Evolutionary conservation across 1,139 yeast species (phyloP).

Genomic region (Zygosaccharomyces pseudobailii): DNA sequence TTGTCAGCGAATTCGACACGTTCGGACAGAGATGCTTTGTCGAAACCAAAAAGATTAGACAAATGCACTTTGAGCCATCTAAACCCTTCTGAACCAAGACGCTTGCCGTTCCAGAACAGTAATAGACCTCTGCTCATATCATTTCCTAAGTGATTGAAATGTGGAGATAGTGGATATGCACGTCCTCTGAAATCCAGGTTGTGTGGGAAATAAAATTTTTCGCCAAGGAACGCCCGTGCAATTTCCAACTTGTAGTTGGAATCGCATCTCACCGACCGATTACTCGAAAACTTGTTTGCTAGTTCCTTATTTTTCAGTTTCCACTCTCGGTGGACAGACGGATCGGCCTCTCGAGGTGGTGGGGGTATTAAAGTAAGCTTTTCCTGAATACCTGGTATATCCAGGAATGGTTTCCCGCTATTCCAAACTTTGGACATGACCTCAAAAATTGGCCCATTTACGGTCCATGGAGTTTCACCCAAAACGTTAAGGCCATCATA

Average conservation of each 20-base stretch:
- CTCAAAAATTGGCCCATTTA: slow-evolving; percentile 65
- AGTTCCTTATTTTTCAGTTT: slow-evolving; percentile 53
- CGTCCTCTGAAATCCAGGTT: slow-evolving; percentile 93
- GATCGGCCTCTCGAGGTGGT: slow-evolving; percentile 67
- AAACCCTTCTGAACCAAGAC: slow-evolving; percentile 70
- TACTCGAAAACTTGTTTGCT: slow-evolving; percentile 57
- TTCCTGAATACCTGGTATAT: slow-evolving; percentile 62
- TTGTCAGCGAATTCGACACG: slow-evolving; percentile 70
- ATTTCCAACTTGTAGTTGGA: slow-evolving; percentile 89
- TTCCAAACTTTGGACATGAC: slow-evolving; percentile 82
- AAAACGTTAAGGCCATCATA: slow-evolving; percentile 82
- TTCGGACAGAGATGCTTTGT: slow-evolving; percentile 74
- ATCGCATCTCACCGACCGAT: slow-evolving; percentile 88
- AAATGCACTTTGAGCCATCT: slow-evolving; percentile 87
- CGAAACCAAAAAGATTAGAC: slow-evolving; percentile 84
- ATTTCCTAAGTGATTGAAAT: slow-evolving; percentile 77
- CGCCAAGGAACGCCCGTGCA: slow-evolving; percentile 88
- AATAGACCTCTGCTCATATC: slow-evolving; percentile 85
- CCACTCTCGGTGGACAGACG: slow-evolving; percentile 64
- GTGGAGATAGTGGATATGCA: slow-evolving; percentile 89
- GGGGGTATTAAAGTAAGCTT: slow-evolving; percentile 58
- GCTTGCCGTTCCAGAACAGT: slow-evolving; percentile 83
- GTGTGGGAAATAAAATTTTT: slow-evolving; percentile 88
- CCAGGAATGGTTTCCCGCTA: slow-evolving; percentile 70
- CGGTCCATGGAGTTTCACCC: slow-evolving; percentile 91